Conservation (phyloP, 306 rosid species). For the Gillenia trifoliata region DNA sequence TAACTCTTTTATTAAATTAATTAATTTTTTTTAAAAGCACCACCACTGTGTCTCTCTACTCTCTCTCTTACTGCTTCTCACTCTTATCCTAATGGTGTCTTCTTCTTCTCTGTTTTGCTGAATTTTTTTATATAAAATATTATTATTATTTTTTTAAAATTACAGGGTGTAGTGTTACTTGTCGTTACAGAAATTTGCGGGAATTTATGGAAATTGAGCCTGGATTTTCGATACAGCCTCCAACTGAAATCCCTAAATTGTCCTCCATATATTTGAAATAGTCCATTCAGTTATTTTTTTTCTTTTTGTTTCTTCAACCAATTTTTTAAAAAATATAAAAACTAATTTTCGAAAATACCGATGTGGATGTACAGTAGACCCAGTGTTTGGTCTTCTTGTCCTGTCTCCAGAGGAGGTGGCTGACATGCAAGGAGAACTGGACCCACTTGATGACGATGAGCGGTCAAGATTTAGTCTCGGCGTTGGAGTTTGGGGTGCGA, state of each 20-base stretch:
- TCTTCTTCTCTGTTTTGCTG: background rate
- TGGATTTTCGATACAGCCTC: conserved; percentile 30
- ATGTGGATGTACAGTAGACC: background rate
- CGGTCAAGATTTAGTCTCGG: background rate
- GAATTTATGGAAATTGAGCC: conserved; percentile 27
- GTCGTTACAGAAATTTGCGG: conserved; percentile 34
- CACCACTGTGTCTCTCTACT: background rate
- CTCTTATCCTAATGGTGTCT: background rate
- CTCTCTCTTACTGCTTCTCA: background rate
- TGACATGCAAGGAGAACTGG: background rate
- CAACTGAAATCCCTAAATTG: background rate
- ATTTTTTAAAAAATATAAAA: background rate
- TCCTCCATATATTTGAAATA: conserved; percentile 7
- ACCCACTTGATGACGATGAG: background rate
- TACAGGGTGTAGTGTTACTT: conserved; percentile 26
- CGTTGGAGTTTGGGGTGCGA: background rate
- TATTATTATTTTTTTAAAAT: background rate
- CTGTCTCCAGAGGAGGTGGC: background rate
- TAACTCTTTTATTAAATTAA: background rate
- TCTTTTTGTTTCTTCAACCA: background rate
- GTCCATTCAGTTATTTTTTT: background rate
- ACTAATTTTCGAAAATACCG: conserved; percentile 10
- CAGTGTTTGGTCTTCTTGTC: background rate
- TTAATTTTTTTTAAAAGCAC: background rate
- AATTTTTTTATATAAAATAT: background rate